Percentiles rank a stretch among this genome's conserved stretches.
phyloP scores from a whole-genome alignment of 2,329 filamentous ascomycete genomes.

The Calonectria ilicicola region DNA sequence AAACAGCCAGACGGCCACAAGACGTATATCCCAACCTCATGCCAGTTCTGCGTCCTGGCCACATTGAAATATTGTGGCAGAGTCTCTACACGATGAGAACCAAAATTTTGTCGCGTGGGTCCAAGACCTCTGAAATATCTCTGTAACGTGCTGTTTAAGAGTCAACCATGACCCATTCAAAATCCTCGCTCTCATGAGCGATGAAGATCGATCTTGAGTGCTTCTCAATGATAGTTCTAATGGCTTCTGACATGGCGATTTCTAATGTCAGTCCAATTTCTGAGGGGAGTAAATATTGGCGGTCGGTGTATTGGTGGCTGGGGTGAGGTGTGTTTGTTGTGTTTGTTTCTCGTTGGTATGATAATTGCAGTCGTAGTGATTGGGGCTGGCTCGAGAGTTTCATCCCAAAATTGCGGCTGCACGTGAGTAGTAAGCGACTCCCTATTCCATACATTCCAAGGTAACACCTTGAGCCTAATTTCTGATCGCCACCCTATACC shows the following conservation, averaged over 20 bases:
- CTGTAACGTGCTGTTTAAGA: background rate
- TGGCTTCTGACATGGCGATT: background rate
- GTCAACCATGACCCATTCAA: background rate
- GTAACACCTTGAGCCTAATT: background rate
- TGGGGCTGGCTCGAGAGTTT: background rate
- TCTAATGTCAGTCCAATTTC: background rate
- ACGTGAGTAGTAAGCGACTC: background rate
- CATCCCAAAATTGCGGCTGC: background rate
- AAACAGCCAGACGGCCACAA: background rate
- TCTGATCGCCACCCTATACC: background rate
- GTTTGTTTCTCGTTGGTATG: background rate
- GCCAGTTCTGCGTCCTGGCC: background rate
- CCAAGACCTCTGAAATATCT: too few species aligned
- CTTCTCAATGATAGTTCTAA: background rate
- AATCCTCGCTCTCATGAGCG: background rate
- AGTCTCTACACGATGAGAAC: background rate
- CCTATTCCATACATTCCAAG: background rate
- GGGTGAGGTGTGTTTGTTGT: background rate
- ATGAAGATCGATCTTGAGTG: background rate
- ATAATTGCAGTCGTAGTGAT: background rate
- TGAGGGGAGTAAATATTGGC: background rate
- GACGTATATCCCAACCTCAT: background rate
- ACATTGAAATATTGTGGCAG: background rate
- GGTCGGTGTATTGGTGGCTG: background rate
- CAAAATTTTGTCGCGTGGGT: background rate